Evolutionary conservation across 1,139 yeast genomes (phyloP), one percentile per base, ranked within the genome.

Genomic region (Eremothecium cymbalariae): DNA sequence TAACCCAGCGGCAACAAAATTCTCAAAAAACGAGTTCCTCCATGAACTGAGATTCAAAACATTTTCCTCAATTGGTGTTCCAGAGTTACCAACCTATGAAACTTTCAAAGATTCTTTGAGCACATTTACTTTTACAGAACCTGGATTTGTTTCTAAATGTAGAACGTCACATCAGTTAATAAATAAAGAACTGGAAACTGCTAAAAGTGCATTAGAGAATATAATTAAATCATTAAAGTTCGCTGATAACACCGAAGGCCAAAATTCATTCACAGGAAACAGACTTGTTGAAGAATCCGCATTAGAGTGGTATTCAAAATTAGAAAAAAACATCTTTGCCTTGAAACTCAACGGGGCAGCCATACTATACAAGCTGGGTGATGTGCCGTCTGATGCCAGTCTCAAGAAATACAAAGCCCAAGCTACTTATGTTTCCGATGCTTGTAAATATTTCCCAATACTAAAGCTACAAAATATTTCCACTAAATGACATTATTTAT

Each of bases 21-120:
- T 74, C 8, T 50, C 54, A 22, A 42, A 64, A 8, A 65, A 68
- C 30, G 74, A 75, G 41, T 52, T 68, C 26, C 58, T 78, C n/a
- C 84, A 70, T 55, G 64, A 70, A 15, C 60, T 86, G 29, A 70
- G 95, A 44, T 72, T 86, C 71, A 86, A 85, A 53, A 78, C 94
- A 2, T 85, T 83, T 63, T 74, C 83, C 12, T 72, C 88, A 0
- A 80, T 88, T 12, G 95, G 94, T 0, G 77, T 77, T 4, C 96
- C 97, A 0, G 68, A 66, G 19, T 53, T 71, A 33, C 83, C 90
- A 3, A 54, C 63, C 0, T 78, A 60, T 48, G 54, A 59, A 3
- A 20, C 39, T 3, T 48, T 52, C 28, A 42, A 51, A 25, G 35
- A 45, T 4, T 43, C 50, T 1, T 21, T 54, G 5, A 27, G 46